Conservation (phyloP, 495 filamentous ascomycete species). For the Penicillium subrubescens region DNA sequence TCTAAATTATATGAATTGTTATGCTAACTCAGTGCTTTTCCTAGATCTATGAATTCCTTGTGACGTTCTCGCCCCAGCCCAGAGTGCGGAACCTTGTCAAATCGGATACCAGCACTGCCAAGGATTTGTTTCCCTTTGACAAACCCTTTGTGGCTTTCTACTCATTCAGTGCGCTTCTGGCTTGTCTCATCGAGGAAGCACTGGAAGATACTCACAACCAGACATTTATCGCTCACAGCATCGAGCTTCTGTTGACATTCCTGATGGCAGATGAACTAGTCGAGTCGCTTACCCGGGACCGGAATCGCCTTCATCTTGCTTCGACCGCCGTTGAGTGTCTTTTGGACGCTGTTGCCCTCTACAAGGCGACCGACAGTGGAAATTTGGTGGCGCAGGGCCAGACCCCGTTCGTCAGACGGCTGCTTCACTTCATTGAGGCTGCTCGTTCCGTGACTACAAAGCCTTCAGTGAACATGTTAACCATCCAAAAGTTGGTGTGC, state of each 20-base stretch:
- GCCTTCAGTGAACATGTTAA: slow-evolving; percentile 8
- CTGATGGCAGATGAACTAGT: slow-evolving; percentile 41
- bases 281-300: slow-evolving; percentile 18
- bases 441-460: slow-evolving; percentile 18
- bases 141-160: slow-evolving; percentile 77
- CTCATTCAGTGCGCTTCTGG: slow-evolving; percentile 64
- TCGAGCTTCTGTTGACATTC: slow-evolving; percentile 41
- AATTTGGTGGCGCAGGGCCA: slow-evolving; percentile 22
- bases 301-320: slow-evolving; percentile 33
- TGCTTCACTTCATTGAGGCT: slow-evolving; percentile 36
- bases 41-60: slow-evolving; percentile 73
- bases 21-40: slow-evolving; percentile 10
- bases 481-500: slow-evolving; percentile 46
- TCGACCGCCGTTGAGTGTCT: slow-evolving; percentile 42
- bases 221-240: slow-evolving; percentile 47
- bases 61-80: slow-evolving; percentile 70
- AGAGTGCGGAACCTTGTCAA: slow-evolving; percentile 60
- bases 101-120: slow-evolving; percentile 51
- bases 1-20: not conserved
- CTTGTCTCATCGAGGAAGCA: slow-evolving; percentile 49
- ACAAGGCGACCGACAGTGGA: slow-evolving; percentile 7
- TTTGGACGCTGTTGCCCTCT: slow-evolving; percentile 27
- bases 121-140: slow-evolving; percentile 64
- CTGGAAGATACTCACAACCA: slow-evolving; percentile 42
- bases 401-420: slow-evolving; percentile 27